These are phyloP conservation scores for Coprinopsis strossmayeri DNA, from an alignment of 768 basidiomycete species.

Conservation along the genomic window DNA sequence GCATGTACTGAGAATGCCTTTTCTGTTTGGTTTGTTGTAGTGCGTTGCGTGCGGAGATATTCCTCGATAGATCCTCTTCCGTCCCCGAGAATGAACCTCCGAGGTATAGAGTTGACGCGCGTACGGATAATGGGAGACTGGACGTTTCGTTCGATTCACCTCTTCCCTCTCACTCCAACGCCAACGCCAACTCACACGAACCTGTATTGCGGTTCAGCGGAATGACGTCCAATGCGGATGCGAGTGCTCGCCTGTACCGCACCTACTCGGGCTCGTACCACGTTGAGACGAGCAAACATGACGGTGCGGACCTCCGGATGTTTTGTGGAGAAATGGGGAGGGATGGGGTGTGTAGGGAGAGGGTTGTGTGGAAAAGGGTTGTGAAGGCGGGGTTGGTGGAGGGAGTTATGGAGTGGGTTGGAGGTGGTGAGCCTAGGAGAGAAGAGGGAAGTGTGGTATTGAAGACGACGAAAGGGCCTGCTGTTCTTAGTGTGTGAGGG, in stretches of 20 bases:
- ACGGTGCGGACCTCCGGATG: background rate
- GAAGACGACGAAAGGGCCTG: constrained; percentile 2
- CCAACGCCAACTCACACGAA: background rate
- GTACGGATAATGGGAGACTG: background rate
- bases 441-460: background rate
- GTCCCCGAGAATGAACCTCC: background rate
- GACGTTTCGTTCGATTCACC: background rate
- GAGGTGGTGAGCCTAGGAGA: background rate
- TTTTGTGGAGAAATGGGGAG: background rate
- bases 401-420: constrained; percentile 2
- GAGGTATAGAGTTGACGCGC: background rate
- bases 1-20: background rate
- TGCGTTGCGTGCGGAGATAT: background rate
- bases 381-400: background rate
- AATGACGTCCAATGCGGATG: background rate
- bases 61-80: background rate
- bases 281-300: background rate
- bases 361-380: constrained; percentile 1
- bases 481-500: constrained; percentile 4
- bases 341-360: background rate
- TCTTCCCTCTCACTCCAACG: background rate
- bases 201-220: background rate
- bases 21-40: background rate
- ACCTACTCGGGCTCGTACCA: background rate
- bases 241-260: background rate